phyloP scores from a whole-genome alignment of 805 yeast genomes.

The Saccharomyces eubayanus region DNA sequence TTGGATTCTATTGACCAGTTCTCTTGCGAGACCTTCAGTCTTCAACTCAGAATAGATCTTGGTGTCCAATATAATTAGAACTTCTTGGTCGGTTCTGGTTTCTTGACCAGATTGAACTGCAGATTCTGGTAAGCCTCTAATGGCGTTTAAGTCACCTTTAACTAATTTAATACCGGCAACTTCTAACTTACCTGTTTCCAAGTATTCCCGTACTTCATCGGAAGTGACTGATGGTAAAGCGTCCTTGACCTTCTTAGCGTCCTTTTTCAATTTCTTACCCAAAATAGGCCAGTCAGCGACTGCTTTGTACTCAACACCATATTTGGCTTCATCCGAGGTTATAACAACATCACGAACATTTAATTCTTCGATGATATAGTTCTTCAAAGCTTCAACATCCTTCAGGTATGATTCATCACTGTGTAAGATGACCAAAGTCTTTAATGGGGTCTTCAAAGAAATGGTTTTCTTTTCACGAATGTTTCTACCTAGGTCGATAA shows the following conservation, averaged over 20 bases:
- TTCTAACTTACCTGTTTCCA: conserved; percentile 61
- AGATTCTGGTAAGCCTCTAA: conserved; percentile 76
- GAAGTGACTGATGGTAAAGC: conserved; percentile 80
- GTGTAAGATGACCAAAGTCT: conserved; percentile 77
- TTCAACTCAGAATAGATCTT: conserved; percentile 79
- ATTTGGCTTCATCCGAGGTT: conserved; percentile 83
- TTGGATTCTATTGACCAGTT: conserved; percentile 92
- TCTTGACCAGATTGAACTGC: conserved; percentile 66
- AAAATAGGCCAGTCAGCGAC: conserved; percentile 99
- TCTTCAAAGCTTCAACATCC: conserved; percentile 70
- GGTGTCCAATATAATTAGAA: conserved; percentile 81
- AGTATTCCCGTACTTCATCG: conserved; percentile 69
- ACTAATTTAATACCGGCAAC: conserved; percentile 88
- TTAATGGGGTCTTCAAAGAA: conserved; percentile 90
- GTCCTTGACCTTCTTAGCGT: conserved; percentile 87
- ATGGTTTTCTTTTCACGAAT: conserved; percentile 93
- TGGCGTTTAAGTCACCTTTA: conserved; percentile 80
- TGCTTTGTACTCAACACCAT: conserved; percentile 86
- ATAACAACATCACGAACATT: conserved; percentile 83
- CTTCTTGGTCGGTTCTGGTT: conserved; percentile 81
- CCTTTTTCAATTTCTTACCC: conserved; percentile 94
- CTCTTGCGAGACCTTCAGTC: conserved; percentile 94
- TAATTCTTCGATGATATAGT: conserved; percentile 81
- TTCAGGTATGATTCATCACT: conserved; percentile 63
- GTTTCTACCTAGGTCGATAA: conserved; percentile 91